Evolutionary conservation across 495 filamentous ascomycete genomes (phyloP).

Genomic region (Penicillium malachiteum): DNA sequence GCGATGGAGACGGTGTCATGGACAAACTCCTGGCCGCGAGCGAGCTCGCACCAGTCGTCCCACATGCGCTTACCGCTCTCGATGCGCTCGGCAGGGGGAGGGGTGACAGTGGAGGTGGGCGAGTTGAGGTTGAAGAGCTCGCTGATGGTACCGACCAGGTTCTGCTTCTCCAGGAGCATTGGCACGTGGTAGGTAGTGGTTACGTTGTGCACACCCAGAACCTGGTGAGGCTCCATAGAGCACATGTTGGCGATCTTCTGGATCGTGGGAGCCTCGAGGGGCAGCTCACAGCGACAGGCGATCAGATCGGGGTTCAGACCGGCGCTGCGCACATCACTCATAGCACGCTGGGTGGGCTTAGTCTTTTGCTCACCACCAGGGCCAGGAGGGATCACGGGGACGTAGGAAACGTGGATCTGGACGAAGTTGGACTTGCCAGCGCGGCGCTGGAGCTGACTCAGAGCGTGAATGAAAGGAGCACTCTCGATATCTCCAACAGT

Average conservation of each 20-base stretch:
- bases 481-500: constrained; percentile 91
- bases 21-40: constrained; percentile 8
- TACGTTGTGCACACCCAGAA: constrained; percentile 83
- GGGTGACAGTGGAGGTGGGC: background rate
- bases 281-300: constrained; percentile 82
- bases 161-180: constrained; percentile 78
- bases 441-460: constrained; percentile 70
- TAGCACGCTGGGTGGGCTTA: constrained; percentile 91
- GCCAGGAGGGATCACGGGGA: constrained; percentile 32
- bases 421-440: constrained; percentile 79
- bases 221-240: constrained; percentile 75
- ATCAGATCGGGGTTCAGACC: constrained; percentile 89
- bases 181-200: constrained; percentile 89
- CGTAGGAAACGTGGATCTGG: constrained; percentile 55
- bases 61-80: constrained; percentile 60
- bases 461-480: constrained; percentile 83
- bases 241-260: constrained; percentile 78
- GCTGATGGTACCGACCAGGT: constrained; percentile 61
- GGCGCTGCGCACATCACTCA: constrained; percentile 74
- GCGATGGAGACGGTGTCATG: constrained; percentile 72
- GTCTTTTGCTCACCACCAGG: constrained; percentile 76
- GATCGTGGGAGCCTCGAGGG: constrained; percentile 70
- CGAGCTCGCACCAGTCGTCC: constrained; percentile 72
- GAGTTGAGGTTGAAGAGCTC: constrained; percentile 17
- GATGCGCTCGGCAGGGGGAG: background rate